phyloP scores from a whole-genome alignment of 495 filamentous ascomycete species.

The Aspergillus steynii region DNA sequence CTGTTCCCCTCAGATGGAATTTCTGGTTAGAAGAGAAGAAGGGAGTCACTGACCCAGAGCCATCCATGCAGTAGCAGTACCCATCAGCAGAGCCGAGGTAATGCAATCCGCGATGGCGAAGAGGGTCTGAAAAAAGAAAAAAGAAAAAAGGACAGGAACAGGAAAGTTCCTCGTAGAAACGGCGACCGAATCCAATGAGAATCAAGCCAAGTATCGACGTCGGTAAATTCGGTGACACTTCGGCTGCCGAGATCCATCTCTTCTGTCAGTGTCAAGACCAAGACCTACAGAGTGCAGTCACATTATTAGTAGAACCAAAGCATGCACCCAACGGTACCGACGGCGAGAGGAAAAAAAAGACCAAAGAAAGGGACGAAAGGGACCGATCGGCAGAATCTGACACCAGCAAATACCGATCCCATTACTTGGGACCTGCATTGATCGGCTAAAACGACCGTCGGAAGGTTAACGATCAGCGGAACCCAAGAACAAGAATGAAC shows the following conservation, averaged over 20 bases:
- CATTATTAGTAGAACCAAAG: no score
- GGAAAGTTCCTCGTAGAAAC: no score
- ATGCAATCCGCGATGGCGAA: no score
- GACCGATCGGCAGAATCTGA: background rate
- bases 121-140: background rate
- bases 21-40: background rate
- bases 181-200: background rate
- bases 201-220: background rate
- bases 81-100: background rate
- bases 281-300: no score
- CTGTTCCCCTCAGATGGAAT: background rate
- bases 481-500: background rate
- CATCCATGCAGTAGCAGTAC: no score
- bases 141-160: background rate
- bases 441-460: background rate
- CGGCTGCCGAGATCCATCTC: background rate
- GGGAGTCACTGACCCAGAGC: no score
- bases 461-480: background rate
- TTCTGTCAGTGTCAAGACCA: background rate
- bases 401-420: background rate
- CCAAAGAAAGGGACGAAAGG: background rate
- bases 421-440: background rate
- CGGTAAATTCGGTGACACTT: no score
- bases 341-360: no score
- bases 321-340: no score